Evolutionary conservation across 1,139 yeast species (phyloP).

Genomic region (Yamadazyma songkhlaensis): DNA sequence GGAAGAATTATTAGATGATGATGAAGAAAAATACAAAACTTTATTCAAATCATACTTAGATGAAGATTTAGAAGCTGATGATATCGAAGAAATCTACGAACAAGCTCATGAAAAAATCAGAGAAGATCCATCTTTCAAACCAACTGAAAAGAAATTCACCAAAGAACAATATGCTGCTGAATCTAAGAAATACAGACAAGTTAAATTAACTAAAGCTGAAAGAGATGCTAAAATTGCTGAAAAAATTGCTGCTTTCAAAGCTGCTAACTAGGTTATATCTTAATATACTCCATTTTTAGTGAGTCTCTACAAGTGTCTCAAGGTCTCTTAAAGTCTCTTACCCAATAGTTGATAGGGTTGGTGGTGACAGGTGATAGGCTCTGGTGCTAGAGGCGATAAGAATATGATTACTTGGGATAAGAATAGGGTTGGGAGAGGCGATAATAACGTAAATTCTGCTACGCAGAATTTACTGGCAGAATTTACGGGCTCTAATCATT

Average conservation of each 20-base stretch:
- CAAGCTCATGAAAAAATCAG: conserved; percentile 96
- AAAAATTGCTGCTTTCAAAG: conserved; percentile 86
- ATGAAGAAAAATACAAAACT: conserved; percentile 98
- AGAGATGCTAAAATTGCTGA: conserved; percentile 85
- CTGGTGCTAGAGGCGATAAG: no score
- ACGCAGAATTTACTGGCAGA: no score
- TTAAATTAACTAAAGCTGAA: conserved; percentile 88
- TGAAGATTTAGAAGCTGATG: conserved; percentile 97
- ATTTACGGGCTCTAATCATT: no score
- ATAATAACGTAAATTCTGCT: no score
- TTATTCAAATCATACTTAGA: conserved; percentile 96
- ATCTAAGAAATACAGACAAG: conserved; percentile 87
- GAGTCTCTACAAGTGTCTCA: no score
- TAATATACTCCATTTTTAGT: conserved; percentile 3
- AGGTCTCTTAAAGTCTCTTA: no score
- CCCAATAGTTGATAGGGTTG: no score
- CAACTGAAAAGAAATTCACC: conserved; percentile 90
- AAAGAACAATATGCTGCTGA: conserved; percentile 98
- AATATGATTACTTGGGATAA: no score
- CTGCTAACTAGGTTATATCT: conserved; percentile 41
- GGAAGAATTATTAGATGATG: conserved; percentile 99
- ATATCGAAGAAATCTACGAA: conserved; percentile 90
- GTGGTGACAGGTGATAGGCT: no score
- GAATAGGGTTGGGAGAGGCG: no score
- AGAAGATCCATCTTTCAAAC: conserved; percentile 91